These are phyloP conservation scores for Juncus inflexus DNA, from an alignment of 176 grass and related monocot genomes.

Conservation along the genomic window DNA sequence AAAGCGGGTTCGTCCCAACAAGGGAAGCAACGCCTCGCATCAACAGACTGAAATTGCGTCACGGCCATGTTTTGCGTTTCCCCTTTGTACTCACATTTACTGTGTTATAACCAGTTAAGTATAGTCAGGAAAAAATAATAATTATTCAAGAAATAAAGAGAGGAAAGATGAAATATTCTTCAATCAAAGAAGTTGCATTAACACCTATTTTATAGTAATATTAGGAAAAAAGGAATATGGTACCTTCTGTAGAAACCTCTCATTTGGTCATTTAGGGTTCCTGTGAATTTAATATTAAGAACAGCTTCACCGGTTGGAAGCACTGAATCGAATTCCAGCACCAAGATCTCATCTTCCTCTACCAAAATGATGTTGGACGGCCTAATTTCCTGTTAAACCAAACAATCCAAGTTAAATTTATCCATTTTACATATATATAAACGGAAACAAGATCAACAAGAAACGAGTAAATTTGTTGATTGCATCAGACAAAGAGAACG, in stretches of 20 bases:
- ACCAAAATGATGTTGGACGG: slow-evolving; percentile 25
- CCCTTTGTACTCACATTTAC: slow-evolving; percentile 54
- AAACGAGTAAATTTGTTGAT: too few relatives aligned
- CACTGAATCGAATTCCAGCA: slow-evolving; percentile 39
- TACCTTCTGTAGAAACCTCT: slow-evolving; percentile 82
- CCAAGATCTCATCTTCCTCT: slow-evolving; percentile 55
- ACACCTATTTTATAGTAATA: too few relatives aligned
- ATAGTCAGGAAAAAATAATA: background rate
- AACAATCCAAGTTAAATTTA: background rate
- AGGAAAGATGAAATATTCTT: background rate
- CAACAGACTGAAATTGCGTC: slow-evolving; percentile 75
- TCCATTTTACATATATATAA: background rate
- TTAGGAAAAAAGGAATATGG: background rate
- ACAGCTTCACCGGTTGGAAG: slow-evolving; percentile 47
- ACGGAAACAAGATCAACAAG: background rate
- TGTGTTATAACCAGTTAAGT: slow-evolving; percentile 27
- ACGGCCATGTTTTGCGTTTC: slow-evolving; percentile 58
- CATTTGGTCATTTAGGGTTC: slow-evolving; percentile 63
- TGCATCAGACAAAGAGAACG: too few relatives aligned
- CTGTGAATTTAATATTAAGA: slow-evolving; percentile 54
- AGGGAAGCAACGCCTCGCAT: slow-evolving; percentile 80
- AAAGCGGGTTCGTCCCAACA: slow-evolving; percentile 89
- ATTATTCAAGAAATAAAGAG: background rate
- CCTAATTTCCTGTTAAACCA: background rate
- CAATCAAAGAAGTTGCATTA: background rate